These are phyloP conservation scores for Raphanus sativus DNA, from an alignment of 345 rosid genomes.

Conservation along the genomic window DNA sequence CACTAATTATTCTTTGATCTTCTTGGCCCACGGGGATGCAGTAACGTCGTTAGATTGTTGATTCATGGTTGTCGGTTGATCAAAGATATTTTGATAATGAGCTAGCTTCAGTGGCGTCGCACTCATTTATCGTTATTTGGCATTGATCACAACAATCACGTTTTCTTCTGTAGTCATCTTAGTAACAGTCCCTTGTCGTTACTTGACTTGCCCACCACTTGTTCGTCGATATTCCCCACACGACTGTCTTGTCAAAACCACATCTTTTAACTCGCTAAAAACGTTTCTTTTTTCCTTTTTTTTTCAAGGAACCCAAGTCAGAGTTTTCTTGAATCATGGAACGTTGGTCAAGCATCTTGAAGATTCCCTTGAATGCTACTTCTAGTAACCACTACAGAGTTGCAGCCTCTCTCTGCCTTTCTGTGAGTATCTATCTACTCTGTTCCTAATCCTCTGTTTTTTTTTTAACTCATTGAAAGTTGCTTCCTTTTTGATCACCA, in stretches of 20 bases:
- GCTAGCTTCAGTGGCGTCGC: not conserved
- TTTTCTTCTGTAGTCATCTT: not conserved
- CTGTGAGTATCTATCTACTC: not conserved
- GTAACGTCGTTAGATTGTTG: no score
- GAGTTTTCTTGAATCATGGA: slow-evolving; percentile 45
- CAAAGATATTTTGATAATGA: no score
- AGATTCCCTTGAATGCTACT: slow-evolving; percentile 42
- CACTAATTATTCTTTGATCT: no score
- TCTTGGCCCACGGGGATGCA: no score
- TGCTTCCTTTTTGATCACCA: slow-evolving; percentile 24
- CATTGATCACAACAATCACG: not conserved
- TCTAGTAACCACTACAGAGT: slow-evolving; percentile 46
- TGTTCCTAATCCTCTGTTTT: not conserved
- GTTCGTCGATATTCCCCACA: slow-evolving; percentile 23
- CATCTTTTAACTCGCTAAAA: not conserved
- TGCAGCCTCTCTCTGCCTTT: slow-evolving; percentile 67
- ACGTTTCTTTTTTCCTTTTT: not conserved
- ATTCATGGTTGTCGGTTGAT: no score
- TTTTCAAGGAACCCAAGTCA: not conserved
- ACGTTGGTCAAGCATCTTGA: slow-evolving; percentile 62
- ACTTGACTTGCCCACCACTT: slow-evolving; percentile 22
- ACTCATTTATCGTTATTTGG: not conserved
- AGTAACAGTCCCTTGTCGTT: not conserved
- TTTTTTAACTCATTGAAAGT: not conserved
- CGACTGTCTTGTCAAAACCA: not conserved